phyloP scores from a whole-genome alignment of 2,329 filamentous ascomycete genomes.

The Chrysosphaeria jannelii region DNA sequence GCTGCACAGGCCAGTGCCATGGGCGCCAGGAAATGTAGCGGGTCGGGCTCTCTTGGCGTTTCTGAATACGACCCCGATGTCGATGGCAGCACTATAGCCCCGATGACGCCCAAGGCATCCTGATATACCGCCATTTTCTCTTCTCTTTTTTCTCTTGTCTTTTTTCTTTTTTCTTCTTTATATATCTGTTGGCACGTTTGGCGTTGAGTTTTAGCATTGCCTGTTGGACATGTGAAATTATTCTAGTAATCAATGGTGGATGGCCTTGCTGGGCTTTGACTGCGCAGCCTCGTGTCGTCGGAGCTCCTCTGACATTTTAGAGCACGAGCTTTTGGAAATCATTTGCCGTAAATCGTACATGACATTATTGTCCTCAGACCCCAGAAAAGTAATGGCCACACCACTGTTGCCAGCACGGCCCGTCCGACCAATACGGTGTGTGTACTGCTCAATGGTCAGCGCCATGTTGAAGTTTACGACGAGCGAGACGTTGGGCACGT shows the following conservation, averaged over 20 bases:
- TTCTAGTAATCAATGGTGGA: too few relatives aligned
- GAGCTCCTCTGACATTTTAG: constrained; percentile 71
- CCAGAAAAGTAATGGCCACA: constrained; percentile 86
- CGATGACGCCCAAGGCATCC: too few relatives aligned
- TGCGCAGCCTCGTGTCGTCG: constrained; percentile 76
- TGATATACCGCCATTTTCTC: too few relatives aligned
- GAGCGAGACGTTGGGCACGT: constrained; percentile 75
- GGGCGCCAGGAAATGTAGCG: too few relatives aligned
- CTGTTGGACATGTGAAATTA: too few relatives aligned
- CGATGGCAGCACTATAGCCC: too few relatives aligned
- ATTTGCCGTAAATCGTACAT: constrained; percentile 93
- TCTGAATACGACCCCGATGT: too few relatives aligned
- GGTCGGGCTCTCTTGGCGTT: too few relatives aligned
- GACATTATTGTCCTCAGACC: constrained; percentile 65
- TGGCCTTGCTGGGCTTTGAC: constrained; percentile 27
- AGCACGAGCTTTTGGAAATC: constrained; percentile 67
- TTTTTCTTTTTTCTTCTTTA: neutral
- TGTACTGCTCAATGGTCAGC: constrained; percentile 73
- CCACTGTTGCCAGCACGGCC: constrained; percentile 92
- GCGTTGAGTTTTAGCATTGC: too few relatives aligned
- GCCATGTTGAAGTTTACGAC: constrained; percentile 99
- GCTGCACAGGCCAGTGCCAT: too few relatives aligned
- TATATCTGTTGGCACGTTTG: too few relatives aligned
- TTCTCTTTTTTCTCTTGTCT: neutral
- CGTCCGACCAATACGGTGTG: constrained; percentile 85